phyloP scores from a whole-genome alignment of 257 asterid genomes.

The Solanum verrucosum region DNA sequence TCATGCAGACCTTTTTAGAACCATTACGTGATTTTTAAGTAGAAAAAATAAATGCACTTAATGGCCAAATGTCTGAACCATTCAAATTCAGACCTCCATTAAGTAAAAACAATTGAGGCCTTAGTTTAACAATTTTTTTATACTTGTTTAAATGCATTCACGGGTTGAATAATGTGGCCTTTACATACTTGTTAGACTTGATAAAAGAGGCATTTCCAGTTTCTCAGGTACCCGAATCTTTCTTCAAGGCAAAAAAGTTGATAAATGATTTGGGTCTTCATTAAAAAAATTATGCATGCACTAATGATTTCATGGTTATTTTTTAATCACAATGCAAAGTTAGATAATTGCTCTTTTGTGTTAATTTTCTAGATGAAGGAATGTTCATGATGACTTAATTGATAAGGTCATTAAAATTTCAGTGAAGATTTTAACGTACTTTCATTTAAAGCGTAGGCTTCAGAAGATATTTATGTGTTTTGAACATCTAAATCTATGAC shows the following conservation, averaged over 20 bases:
- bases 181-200: not conserved
- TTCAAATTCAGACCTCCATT: no score
- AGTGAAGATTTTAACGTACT: no score
- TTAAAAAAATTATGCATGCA: not conserved
- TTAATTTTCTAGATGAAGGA: not conserved
- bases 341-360: not conserved
- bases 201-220: not conserved
- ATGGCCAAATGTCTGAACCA: no score
- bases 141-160: not conserved
- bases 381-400: no score
- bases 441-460: not conserved
- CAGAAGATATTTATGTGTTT: not conserved
- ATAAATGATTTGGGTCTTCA: not conserved
- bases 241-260: not conserved
- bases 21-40: no score
- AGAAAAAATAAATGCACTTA: no score
- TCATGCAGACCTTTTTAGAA: no score
- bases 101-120: no score
- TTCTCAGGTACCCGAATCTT: not conserved
- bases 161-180: not conserved
- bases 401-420: not conserved
- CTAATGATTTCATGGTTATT: no score
- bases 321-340: not conserved
- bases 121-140: not conserved
- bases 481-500: not conserved